These are phyloP conservation scores for Quercus wislizeni DNA, from an alignment of 306 rosid genomes.

Conservation along the genomic window DNA sequence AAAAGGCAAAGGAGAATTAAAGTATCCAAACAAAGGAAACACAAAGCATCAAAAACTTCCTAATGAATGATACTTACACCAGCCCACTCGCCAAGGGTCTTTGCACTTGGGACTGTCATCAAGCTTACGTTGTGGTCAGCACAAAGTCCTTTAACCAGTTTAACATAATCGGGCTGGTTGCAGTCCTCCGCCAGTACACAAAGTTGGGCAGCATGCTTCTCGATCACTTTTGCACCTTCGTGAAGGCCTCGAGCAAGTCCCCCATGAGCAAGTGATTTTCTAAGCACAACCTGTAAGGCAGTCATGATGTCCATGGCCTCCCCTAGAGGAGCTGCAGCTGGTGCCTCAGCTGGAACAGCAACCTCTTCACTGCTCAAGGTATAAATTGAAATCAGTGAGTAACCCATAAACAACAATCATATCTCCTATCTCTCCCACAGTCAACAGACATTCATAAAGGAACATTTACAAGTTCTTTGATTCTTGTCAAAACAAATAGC, in stretches of 20 bases:
- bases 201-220: conserved; percentile 78
- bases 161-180: conserved; percentile 78
- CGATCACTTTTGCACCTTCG: conserved; percentile 77
- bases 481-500: background rate
- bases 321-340: conserved; percentile 33
- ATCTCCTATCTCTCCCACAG: background rate
- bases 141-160: conserved; percentile 82
- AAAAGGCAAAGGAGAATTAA: background rate
- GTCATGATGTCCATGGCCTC: conserved; percentile 51
- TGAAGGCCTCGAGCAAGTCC: conserved; percentile 86
- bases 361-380: conserved; percentile 40
- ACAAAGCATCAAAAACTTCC: background rate
- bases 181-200: conserved; percentile 93
- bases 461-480: background rate
- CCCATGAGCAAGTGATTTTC: conserved; percentile 79
- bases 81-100: conserved; percentile 95
- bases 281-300: conserved; percentile 78
- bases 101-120: conserved; percentile 76
- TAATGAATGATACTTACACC: conserved; percentile 61
- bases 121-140: conserved; percentile 79
- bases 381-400: background rate
- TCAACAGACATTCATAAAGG: background rate
- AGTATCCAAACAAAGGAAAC: background rate
- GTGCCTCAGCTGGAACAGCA: conserved; percentile 28
- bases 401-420: background rate